Conservation (phyloP, 176 grass and related monocot species). For the Cocos nucifera region DNA sequence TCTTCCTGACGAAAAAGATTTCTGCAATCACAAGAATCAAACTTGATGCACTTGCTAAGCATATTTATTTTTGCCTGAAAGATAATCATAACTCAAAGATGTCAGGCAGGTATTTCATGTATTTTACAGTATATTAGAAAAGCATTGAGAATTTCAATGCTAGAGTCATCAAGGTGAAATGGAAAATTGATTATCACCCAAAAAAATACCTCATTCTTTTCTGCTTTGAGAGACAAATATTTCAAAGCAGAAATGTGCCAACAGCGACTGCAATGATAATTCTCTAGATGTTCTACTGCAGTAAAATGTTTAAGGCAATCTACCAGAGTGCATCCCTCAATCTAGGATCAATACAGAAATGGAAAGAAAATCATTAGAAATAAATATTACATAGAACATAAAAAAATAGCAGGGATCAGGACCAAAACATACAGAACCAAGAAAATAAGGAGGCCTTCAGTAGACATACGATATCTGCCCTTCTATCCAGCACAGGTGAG, state of each 20-base stretch:
- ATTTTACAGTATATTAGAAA: no score
- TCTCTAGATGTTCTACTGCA: slow-evolving; percentile 64
- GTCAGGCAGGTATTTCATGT: background rate
- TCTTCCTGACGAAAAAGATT: slow-evolving; percentile 41
- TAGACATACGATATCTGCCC: slow-evolving; percentile 79
- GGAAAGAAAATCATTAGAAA: slow-evolving; percentile 16
- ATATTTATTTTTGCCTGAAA: slow-evolving; percentile 61
- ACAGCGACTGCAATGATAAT: slow-evolving; percentile 63
- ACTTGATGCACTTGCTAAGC: slow-evolving; percentile 47
- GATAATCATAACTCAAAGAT: slow-evolving; percentile 12
- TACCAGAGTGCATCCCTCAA: slow-evolving; percentile 54
- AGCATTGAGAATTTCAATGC: no score
- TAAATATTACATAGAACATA: slow-evolving; percentile 1
- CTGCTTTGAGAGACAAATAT: slow-evolving; percentile 44
- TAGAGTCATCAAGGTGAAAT: no score
- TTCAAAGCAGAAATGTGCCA: slow-evolving; percentile 81
- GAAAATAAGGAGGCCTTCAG: slow-evolving; percentile 24
- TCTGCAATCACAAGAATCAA: slow-evolving; percentile 60
- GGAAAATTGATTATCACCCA: no score
- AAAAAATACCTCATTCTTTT: slow-evolving; percentile 53
- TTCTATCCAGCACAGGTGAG: slow-evolving; percentile 51
- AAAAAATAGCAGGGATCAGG: slow-evolving; percentile 5
- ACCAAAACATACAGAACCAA: slow-evolving; percentile 34
- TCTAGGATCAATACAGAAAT: slow-evolving; percentile 33
- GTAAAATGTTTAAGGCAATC: slow-evolving; percentile 75